phyloP scores from a whole-genome alignment of 2,329 filamentous ascomycete genomes.

The Lasiodiplodia citricola region DNA sequence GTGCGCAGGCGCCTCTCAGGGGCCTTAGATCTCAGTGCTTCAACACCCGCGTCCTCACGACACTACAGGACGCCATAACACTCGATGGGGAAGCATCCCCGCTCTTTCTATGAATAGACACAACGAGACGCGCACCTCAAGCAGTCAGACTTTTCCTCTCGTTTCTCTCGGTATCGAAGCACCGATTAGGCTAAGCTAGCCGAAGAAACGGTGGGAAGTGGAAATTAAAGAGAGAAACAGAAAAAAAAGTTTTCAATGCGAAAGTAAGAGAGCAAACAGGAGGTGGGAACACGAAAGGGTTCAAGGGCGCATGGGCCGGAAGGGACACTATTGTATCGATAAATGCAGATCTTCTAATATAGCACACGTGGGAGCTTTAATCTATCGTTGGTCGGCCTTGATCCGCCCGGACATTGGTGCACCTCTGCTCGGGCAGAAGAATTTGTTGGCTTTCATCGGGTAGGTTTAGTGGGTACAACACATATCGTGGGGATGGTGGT shows the following conservation, averaged over 20 bases:
- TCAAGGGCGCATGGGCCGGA: not conserved
- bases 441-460: not conserved
- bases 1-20: too few species aligned
- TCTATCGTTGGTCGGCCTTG: not conserved
- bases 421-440: not conserved
- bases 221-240: not conserved
- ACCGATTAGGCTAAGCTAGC: not conserved
- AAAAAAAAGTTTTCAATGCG: not conserved
- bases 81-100: too few species aligned
- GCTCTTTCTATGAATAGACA: too few species aligned
- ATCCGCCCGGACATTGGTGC: not conserved
- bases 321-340: not conserved
- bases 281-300: not conserved
- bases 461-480: not conserved
- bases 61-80: too few species aligned
- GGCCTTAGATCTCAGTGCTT: too few species aligned
- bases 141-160: not conserved
- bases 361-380: not conserved
- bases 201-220: not conserved
- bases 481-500: not conserved
- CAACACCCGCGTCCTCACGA: too few species aligned
- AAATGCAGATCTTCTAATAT: not conserved
- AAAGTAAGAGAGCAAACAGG: not conserved
- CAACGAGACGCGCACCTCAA: too few species aligned
- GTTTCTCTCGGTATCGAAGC: not conserved